phyloP scores from a whole-genome alignment of 2,329 filamentous ascomycete species.

The Neurospora sp. region DNA sequence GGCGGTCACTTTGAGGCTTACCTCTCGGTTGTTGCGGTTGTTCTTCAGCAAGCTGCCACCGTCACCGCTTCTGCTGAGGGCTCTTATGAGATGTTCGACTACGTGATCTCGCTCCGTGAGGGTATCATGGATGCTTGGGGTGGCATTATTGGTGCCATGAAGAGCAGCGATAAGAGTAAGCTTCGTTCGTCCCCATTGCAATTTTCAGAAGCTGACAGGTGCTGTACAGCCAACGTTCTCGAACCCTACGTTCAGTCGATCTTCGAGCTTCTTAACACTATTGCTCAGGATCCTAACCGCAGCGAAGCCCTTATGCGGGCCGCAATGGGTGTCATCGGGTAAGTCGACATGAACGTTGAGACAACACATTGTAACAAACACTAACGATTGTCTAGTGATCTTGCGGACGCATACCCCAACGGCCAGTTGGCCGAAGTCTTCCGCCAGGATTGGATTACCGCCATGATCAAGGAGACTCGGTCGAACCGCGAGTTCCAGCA shows the following conservation, averaged over 20 bases:
- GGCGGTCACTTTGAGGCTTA: slow-evolving; percentile 88
- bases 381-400: slow-evolving; percentile 55
- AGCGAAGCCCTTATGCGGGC: slow-evolving; percentile 87
- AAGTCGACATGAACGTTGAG: slow-evolving; percentile 26
- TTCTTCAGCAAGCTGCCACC: slow-evolving; percentile 82
- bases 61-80: slow-evolving; percentile 72
- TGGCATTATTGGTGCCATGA: slow-evolving; percentile 92
- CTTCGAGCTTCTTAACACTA: slow-evolving; percentile 73
- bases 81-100: slow-evolving; percentile 93
- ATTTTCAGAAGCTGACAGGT: slow-evolving; percentile 19
- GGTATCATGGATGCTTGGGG: slow-evolving; percentile 99
- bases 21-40: slow-evolving; percentile 81
- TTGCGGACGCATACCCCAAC: slow-evolving; percentile 86
- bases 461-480: slow-evolving; percentile 85
- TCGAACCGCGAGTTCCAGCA: slow-evolving; percentile 75
- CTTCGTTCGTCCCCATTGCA: slow-evolving; percentile 7
- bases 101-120: slow-evolving; percentile 87
- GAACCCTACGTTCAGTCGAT: slow-evolving; percentile 74
- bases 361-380: slow-evolving; percentile 2
- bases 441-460: slow-evolving; percentile 82
- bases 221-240: slow-evolving; percentile 51
- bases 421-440: slow-evolving; percentile 78
- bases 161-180: slow-evolving; percentile 66
- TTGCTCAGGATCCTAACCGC: slow-evolving; percentile 74
- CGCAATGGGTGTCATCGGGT: slow-evolving; percentile 97